Evolutionary conservation across 768 basidiomycete species (phyloP), one percentile per base, ranked within the genome.

Genomic region (Agrocybe pediades): DNA sequence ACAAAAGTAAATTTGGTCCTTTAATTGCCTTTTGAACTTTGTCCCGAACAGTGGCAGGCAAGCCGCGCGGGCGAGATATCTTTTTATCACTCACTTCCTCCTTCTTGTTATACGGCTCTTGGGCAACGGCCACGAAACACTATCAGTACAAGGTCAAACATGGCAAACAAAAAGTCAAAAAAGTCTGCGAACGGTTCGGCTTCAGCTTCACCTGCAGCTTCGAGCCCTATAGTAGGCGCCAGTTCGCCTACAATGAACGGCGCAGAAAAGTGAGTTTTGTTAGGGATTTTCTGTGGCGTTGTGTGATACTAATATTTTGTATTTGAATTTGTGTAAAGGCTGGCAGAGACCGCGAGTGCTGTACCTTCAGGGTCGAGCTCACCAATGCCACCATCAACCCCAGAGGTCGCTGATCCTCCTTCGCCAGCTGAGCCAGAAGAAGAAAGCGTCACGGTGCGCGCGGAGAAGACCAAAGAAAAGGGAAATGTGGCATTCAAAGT

Each of bases 401-500:
- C 61, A 3, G 56, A 60, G 1, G 46, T 25, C 16, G 59, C 52
- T 46, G 49, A 56, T 23, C 49, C 54, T 9, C 51, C 65, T 19
- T 51, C 63, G 3, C 59, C 65, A 20, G 65, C 64, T n/a, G 65
- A 68, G 33, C 49, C 52, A 46, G 43, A 51, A 20, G 73, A 73
- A 21, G 82, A 83, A n/a, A n/a, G n/a, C 21, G 68, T 73, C 20
- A 57, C 66, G 3, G 72, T 74, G 42, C 74, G 73, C 17, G 86
- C 87, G 7, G 85, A 89, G 61, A 77, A 81, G 56, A 63, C 80
- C 26, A 90, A 93, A 67, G 90, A 90, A 63, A 72, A 81, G 49
- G 92, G 92, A 13, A 94, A 94, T 68, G 71, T 74, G 2, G 78
- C 85, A 1, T 93, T 92, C 73, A 91, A 87, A 66, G 79, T 76